These are phyloP conservation scores for Fusarium chlamydosporum DNA, from an alignment of 2,329 filamentous ascomycete genomes.

Conservation along the genomic window DNA sequence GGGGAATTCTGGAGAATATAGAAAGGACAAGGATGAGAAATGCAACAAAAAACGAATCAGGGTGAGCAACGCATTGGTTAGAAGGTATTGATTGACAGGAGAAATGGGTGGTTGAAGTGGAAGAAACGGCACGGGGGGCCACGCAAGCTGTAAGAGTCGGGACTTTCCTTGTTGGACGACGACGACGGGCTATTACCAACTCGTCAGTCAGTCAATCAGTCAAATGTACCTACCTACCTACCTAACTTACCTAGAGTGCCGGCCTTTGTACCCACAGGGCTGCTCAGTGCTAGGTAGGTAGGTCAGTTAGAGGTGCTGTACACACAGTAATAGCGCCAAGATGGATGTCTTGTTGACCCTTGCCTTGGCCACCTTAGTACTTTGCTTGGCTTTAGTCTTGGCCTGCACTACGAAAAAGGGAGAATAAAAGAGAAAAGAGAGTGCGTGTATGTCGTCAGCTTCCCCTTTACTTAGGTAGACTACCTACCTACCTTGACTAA, in stretches of 20 bases:
- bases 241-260: too few species aligned
- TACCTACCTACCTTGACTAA: neutral
- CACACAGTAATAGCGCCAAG: slow-evolving; percentile 36
- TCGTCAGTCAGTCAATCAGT: neutral
- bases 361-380: slow-evolving; percentile 14
- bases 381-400: slow-evolving; percentile 2
- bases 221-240: neutral
- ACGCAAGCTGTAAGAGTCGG: slow-evolving; percentile 37
- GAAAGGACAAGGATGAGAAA: slow-evolving; percentile 36
- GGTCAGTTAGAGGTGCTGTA: slow-evolving; percentile 1
- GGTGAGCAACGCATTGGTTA: slow-evolving; percentile 16
- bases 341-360: slow-evolving; percentile 39
- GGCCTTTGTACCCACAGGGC: too few species aligned
- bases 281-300: too few species aligned
- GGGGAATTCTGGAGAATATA: slow-evolving; percentile 38
- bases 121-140: slow-evolving; percentile 45
- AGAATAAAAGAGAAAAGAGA: slow-evolving; percentile 1
- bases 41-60: slow-evolving; percentile 38
- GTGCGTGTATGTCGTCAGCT: neutral
- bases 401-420: slow-evolving; percentile 19
- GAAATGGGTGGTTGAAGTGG: slow-evolving; percentile 34
- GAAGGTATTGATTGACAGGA: slow-evolving; percentile 39
- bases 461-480: neutral
- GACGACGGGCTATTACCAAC: slow-evolving; percentile 25
- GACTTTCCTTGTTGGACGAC: slow-evolving; percentile 38